Base-by-base conservation (phyloP, 257 asterid genomes). In the Schizonepeta tenuifolia region DNA sequence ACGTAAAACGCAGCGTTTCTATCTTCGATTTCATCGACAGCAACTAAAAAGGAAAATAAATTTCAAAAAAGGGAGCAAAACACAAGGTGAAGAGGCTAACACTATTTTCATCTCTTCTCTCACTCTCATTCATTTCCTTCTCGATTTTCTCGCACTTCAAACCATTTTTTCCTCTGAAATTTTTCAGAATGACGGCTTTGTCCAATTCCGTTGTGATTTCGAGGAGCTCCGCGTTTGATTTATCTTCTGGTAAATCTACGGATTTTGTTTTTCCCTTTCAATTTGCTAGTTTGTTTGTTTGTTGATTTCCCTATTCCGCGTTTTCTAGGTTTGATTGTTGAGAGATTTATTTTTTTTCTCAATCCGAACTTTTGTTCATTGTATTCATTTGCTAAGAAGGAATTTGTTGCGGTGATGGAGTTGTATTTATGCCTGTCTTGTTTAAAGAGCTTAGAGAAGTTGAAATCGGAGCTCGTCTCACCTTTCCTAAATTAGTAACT, bases 241-340 rank as follows among this genome's bases (percentile, higher is more conserved):
- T 80, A 20, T 77, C 83, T 53, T 72, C 83, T n/a, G 89, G 89
- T 85, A 80, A 64, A 46, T 77, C 54, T 41, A 61, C 61, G 44
- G 6, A 47, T 15, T 53, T 44, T 18, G 13, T 7, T 43, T 51
- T 46, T 31, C 5, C 11, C 4, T 15, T 70, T 50, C 28, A 21
- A 54, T 20, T 26, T 33, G 62, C 57, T 60, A 18, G 63, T 70
- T 43, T 64, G 4, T 11, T 43, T 64, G 4, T 11, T 14, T 9
- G 41, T 70, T 61, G 6, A n/a, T 68, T 57, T 38, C 7, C 49
- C 12, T 12, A 9, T 7, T 35, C 22, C 18, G 12, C 15, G 20
- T 38, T 73, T 24, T 53, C 12, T 20, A 22, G 24, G 53, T 13
- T 28, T 61, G 54, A 57, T 24, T 38, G 38, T 40, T 22, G 60